Evolutionary conservation across 73 alveolate genomes (phyloP).

Genomic region (Paramecium bursaria): DNA sequence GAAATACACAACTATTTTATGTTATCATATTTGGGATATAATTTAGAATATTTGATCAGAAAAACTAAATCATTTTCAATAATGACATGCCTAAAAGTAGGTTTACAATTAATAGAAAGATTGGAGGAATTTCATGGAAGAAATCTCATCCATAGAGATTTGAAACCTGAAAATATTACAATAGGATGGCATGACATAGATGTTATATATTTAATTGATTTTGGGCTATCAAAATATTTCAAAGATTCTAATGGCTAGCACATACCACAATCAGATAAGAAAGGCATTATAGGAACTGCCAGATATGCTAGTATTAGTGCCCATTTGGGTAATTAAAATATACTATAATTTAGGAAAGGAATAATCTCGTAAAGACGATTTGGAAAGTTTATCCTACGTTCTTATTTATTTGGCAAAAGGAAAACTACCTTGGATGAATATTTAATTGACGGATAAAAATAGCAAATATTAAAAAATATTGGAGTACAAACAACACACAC

Average conservation of each 20-base stretch:
- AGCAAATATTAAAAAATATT: slow-evolving; percentile 80
- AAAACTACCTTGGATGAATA: slow-evolving; percentile 77
- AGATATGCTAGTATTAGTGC: slow-evolving; percentile 81
- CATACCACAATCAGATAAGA: slow-evolving; percentile 74
- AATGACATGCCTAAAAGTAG: slow-evolving; percentile 21
- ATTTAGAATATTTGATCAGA: slow-evolving; percentile 85
- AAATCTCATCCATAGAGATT: slow-evolving; percentile 64
- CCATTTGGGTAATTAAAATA: slow-evolving; percentile 69
- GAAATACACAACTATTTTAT: slow-evolving; percentile 85
- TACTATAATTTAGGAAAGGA: slow-evolving; percentile 73
- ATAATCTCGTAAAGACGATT: slow-evolving; percentile 82
- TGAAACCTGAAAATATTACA: slow-evolving; percentile 65
- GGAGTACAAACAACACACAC: slow-evolving; percentile 77
- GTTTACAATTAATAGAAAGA: slow-evolving; percentile 55
- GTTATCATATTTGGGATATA: slow-evolving; percentile 93
- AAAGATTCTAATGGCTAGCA: slow-evolving; percentile 80
- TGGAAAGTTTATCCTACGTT: slow-evolving; percentile 78
- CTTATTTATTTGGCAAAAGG: slow-evolving; percentile 76
- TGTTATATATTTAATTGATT: slow-evolving; percentile 84
- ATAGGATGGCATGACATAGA: slow-evolving; percentile 67
- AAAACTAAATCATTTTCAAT: slow-evolving; percentile 62
- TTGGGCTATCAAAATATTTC: slow-evolving; percentile 92
- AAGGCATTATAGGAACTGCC: slow-evolving; percentile 83
- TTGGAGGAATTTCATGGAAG: slow-evolving; percentile 43
- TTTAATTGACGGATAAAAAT: slow-evolving; percentile 68